A percentile compares a stretch with the other conserved stretches of the same genome.
phyloP scores from a whole-genome alignment of 306 rosid genomes.

The Cyamopsis tetragonoloba region DNA sequence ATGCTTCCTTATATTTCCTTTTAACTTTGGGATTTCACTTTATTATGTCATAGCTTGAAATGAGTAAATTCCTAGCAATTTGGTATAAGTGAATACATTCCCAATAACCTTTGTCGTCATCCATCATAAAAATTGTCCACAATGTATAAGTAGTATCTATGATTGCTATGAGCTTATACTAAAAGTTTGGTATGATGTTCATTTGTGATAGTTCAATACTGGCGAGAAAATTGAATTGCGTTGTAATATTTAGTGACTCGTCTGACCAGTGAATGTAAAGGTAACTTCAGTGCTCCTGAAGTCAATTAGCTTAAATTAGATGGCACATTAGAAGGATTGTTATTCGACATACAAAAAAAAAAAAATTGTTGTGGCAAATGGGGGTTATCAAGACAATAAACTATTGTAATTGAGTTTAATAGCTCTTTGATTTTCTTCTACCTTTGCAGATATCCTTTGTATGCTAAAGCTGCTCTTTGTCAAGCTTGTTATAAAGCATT shows the following conservation, averaged over 20 bases:
- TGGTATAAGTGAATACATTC: not conserved
- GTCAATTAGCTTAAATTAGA: not conserved
- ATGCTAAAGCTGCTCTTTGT: slow-evolving; percentile 89
- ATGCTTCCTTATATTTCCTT: not conserved
- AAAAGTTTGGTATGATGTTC: not conserved
- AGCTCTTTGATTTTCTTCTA: not conserved
- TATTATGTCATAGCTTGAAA: not conserved
- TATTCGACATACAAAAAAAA: not conserved
- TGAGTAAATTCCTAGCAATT: not conserved
- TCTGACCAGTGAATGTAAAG: not conserved
- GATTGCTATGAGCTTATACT: not conserved
- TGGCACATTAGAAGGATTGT: not conserved
- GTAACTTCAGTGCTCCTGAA: not conserved
- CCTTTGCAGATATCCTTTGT: slow-evolving; percentile 62
- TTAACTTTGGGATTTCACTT: not conserved
- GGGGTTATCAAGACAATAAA: not conserved
- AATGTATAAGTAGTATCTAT: not conserved
- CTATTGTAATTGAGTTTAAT: not conserved
- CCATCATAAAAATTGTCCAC: not conserved
- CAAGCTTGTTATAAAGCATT: slow-evolving; percentile 91
- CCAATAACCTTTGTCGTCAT: not conserved
- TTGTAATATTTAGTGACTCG: not conserved
- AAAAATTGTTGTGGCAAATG: not conserved
- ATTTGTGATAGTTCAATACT: not conserved
- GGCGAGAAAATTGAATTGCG: not conserved